These are phyloP conservation scores for Xylaria palmicola DNA, from an alignment of 495 filamentous ascomycete species.

Conservation along the genomic window DNA sequence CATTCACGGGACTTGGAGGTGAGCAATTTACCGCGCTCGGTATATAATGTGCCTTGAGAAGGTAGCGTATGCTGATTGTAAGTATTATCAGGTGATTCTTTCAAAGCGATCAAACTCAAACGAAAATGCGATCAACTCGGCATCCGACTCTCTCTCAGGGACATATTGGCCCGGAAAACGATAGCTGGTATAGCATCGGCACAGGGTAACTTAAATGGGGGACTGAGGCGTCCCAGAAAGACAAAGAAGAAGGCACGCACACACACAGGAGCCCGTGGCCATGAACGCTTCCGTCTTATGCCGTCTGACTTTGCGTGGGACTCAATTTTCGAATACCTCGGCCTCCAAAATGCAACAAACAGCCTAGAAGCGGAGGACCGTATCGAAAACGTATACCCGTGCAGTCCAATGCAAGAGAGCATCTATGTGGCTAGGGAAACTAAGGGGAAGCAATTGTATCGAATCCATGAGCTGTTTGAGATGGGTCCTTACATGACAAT, in stretches of 20 bases:
- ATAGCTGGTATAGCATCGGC: neutral
- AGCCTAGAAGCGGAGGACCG: neutral
- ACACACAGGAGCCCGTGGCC: neutral
- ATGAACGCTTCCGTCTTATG: neutral
- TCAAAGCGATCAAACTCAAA: constrained; percentile 3
- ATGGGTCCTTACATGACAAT: constrained; percentile 33
- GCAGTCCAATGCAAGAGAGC: constrained; percentile 5
- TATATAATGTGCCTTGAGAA: neutral
- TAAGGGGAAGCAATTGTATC: constrained; percentile 3
- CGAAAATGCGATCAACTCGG: constrained; percentile 7
- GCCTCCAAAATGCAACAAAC: neutral
- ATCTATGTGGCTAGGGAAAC: neutral
- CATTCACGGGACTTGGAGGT: constrained; percentile 2
- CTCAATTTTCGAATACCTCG: neutral
- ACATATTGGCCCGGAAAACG: neutral
- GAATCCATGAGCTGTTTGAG: constrained; percentile 1
- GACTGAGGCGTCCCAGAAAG: neutral
- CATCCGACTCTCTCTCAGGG: neutral
- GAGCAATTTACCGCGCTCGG: neutral
- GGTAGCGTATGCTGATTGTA: neutral
- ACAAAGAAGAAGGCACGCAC: neutral
- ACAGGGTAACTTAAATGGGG: neutral
- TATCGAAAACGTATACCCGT: constrained; percentile 1
- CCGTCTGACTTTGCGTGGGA: neutral
- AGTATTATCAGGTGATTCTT: constrained; percentile 1